Percentiles rank a stretch among this genome's conserved stretches.
These are phyloP conservation scores for Prosopis cineraria DNA, from an alignment of 306 rosid species.

Conservation along the genomic window DNA sequence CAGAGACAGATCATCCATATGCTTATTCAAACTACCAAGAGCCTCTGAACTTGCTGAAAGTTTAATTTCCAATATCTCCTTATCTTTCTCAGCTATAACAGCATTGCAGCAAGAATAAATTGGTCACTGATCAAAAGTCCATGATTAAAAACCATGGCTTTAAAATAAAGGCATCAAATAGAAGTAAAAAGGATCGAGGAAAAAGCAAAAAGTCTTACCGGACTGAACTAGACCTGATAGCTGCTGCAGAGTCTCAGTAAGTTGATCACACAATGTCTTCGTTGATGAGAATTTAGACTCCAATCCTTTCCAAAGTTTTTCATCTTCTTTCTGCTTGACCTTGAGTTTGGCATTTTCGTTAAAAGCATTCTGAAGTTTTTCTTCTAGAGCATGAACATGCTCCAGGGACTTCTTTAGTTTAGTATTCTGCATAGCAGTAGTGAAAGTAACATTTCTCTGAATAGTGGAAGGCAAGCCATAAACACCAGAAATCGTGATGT, in stretches of 20 bases:
- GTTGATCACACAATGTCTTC: conserved; percentile 79
- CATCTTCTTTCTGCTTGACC: conserved; percentile 95
- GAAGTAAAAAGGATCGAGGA: neutral
- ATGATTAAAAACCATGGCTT: neutral
- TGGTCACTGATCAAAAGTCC: neutral
- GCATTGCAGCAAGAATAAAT: conserved; percentile 27
- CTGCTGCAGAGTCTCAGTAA: conserved; percentile 76
- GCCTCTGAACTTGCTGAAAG: conserved; percentile 60
- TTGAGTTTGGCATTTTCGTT: conserved; percentile 88
- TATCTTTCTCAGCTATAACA: conserved; percentile 77
- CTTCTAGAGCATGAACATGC: conserved; percentile 66
- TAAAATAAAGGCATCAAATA: conserved; percentile 9
- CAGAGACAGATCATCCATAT: conserved; percentile 66
- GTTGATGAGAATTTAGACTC: conserved; percentile 90
- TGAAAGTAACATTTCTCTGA: conserved; percentile 8
- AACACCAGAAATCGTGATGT: conserved; percentile 9
- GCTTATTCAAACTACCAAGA: conserved; percentile 73
- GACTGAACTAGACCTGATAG: conserved; percentile 79
- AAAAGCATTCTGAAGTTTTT: conserved; percentile 79
- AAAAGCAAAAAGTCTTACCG: conserved; percentile 44
- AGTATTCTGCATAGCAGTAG: conserved; percentile 53
- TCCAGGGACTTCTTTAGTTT: conserved; percentile 82
- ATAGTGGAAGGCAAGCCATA: conserved; percentile 20
- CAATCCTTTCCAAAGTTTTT: conserved; percentile 85
- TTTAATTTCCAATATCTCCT: conserved; percentile 67